Evolutionary conservation across 352 stramenopile genomes (phyloP).

Genomic region (Stramenopiles sp.): DNA sequence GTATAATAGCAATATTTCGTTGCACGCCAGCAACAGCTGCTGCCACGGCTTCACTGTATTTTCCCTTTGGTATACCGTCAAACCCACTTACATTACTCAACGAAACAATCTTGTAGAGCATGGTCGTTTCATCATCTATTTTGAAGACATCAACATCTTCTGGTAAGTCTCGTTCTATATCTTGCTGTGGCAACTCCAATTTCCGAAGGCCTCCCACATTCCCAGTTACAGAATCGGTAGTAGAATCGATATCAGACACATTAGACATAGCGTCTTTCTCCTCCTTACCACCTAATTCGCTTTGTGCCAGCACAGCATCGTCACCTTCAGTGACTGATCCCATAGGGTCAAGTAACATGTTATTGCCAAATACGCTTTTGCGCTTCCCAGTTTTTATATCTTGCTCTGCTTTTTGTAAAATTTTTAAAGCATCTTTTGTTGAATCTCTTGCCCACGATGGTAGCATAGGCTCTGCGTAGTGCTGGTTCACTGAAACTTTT

Average conservation of each 20-base stretch:
- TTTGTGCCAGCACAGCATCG: background rate
- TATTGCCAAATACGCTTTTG: background rate
- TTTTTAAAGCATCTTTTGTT: background rate
- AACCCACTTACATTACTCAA: background rate
- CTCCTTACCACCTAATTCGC: background rate
- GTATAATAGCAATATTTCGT: background rate
- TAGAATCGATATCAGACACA: background rate
- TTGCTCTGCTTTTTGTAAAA: background rate
- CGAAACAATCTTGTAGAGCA: background rate
- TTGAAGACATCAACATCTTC: background rate
- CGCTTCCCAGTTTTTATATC: background rate
- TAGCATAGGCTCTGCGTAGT: background rate
- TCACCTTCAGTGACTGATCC: background rate
- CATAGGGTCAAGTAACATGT: background rate
- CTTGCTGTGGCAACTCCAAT: background rate
- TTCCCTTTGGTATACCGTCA: background rate
- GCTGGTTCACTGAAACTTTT: background rate
- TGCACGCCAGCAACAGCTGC: background rate
- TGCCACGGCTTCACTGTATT: background rate
- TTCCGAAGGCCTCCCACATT: background rate
- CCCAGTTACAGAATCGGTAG: background rate
- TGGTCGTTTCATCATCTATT: constrained; percentile 1
- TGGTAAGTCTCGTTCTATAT: background rate
- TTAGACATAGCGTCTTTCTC: background rate
- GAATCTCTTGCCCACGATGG: background rate